These are phyloP conservation scores for Raphidocelis subcapitata DNA, from an alignment of 139 green algal genomes.

Conservation along the genomic window DNA sequence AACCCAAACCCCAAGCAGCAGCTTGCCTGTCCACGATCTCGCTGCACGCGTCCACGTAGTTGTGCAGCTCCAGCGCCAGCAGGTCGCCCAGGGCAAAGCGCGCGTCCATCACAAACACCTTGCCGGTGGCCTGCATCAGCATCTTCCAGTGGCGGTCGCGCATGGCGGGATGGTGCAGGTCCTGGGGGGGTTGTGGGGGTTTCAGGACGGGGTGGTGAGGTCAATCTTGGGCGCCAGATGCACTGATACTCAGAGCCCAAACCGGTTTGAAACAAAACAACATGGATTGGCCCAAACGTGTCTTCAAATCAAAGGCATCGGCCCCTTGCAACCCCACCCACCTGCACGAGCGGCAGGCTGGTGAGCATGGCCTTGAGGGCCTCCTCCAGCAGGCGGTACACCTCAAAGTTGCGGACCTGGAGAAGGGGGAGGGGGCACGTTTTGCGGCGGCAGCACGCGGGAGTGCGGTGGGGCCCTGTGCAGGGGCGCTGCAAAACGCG, in stretches of 20 bases:
- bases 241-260: too few relatives aligned
- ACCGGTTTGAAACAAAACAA: too few relatives aligned
- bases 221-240: too few relatives aligned
- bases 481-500: too few relatives aligned
- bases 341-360: slow-evolving; percentile 79
- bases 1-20: too few relatives aligned
- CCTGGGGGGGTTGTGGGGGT: too few relatives aligned
- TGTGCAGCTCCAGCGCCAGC: slow-evolving; percentile 84
- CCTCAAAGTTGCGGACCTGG: slow-evolving; percentile 74
- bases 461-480: too few relatives aligned
- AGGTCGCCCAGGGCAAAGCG: slow-evolving; percentile 85
- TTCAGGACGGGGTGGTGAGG: too few relatives aligned
- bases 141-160: slow-evolving; percentile 88
- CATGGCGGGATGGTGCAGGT: slow-evolving; percentile 90
- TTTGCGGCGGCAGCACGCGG: not conserved
- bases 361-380: slow-evolving; percentile 82
- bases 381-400: slow-evolving; percentile 84
- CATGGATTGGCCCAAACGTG: too few relatives aligned
- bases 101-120: slow-evolving; percentile 83
- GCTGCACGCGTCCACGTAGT: slow-evolving; percentile 79
- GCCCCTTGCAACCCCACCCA: not conserved
- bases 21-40: slow-evolving; percentile 36
- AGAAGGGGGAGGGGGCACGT: not conserved
- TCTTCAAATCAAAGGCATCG: too few relatives aligned
- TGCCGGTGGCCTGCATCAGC: slow-evolving; percentile 84